Percentiles rank a stretch among this genome's conserved stretches.
These are phyloP conservation scores for Eremothecium gossypii DNA, from an alignment of 1,139 yeast species.

Conservation along the genomic window DNA sequence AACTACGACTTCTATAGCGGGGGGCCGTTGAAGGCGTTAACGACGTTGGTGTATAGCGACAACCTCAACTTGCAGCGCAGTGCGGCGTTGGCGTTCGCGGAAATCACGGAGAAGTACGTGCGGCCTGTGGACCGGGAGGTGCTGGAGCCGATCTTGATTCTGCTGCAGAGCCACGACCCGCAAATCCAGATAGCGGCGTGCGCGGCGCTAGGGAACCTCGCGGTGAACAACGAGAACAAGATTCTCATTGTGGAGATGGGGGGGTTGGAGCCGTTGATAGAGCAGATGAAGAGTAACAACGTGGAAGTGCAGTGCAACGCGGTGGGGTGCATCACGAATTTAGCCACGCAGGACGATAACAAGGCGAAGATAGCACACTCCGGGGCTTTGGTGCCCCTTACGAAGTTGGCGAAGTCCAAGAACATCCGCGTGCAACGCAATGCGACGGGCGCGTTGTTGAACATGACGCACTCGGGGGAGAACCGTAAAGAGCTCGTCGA, in stretches of 20 bases:
- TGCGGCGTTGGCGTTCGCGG: constrained; percentile 98
- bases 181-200: constrained; percentile 98
- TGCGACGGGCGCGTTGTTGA: constrained; percentile 94
- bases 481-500: constrained; percentile 93
- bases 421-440: constrained; percentile 96
- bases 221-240: constrained; percentile 93
- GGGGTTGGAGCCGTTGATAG: constrained; percentile 87
- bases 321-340: constrained; percentile 94
- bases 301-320: constrained; percentile 99
- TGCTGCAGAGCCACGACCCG: constrained; percentile 77
- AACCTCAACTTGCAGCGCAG: constrained; percentile 91
- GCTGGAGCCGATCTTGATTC: constrained; percentile 81
- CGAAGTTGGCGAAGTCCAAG: constrained; percentile 86
- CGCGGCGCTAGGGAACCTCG: constrained; percentile 94
- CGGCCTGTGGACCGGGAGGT: constrained; percentile 86
- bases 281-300: constrained; percentile 95
- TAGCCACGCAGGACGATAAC: constrained; percentile 98
- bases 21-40: constrained; percentile 78
- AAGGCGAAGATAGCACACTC: constrained; percentile 91
- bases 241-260: constrained; percentile 95
- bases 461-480: constrained; percentile 97
- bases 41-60: constrained; percentile 89
- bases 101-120: constrained; percentile 92
- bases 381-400: constrained; percentile 92
- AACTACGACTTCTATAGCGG: constrained; percentile 79